Evolutionary conservation across 176 grass and related monocot genomes (phyloP).

Genomic region (Eleusine coracana): DNA sequence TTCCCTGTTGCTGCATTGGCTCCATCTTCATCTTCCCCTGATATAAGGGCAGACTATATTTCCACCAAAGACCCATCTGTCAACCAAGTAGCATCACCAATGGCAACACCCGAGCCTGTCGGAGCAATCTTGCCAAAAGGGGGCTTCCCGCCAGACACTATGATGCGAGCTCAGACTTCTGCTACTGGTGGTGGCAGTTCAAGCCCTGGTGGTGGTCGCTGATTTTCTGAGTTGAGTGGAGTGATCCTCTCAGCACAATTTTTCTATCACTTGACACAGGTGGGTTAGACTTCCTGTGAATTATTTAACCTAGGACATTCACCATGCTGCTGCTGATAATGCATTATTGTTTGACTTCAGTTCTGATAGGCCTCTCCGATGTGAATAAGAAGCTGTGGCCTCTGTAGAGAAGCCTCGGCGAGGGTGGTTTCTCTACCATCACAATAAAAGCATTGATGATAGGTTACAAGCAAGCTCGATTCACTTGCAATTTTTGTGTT

Average conservation of each 20-base stretch:
- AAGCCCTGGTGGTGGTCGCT: conserved; percentile 53
- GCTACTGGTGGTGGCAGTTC: conserved; percentile 49
- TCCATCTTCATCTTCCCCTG: conserved; percentile 67
- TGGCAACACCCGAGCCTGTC: conserved; percentile 40
- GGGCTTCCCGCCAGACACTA: conserved; percentile 43
- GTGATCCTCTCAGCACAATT: conserved; percentile 52
- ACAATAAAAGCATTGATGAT: conserved; percentile 66
- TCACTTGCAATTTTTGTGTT: conserved; percentile 67
- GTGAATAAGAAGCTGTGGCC: conserved; percentile 68
- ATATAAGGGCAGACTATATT: conserved; percentile 60
- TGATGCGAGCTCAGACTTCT: conserved; percentile 56
- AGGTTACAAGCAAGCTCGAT: conserved; percentile 68
- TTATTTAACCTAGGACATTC: not conserved
- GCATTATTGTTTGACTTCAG: conserved; percentile 21
- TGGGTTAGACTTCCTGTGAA: conserved; percentile 22
- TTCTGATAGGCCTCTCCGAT: conserved; percentile 52
- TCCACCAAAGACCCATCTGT: conserved; percentile 53
- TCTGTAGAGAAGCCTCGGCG: conserved; percentile 49
- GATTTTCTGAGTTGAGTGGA: conserved; percentile 48
- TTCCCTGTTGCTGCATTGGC: conserved; percentile 61
- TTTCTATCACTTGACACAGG: conserved; percentile 61
- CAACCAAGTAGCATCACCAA: conserved; percentile 53
- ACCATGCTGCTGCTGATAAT: not conserved
- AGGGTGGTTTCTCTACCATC: conserved; percentile 60
- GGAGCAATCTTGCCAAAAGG: conserved; percentile 57